phyloP scores from a whole-genome alignment of 495 filamentous ascomycete genomes.

The Terfezia claveryi region DNA sequence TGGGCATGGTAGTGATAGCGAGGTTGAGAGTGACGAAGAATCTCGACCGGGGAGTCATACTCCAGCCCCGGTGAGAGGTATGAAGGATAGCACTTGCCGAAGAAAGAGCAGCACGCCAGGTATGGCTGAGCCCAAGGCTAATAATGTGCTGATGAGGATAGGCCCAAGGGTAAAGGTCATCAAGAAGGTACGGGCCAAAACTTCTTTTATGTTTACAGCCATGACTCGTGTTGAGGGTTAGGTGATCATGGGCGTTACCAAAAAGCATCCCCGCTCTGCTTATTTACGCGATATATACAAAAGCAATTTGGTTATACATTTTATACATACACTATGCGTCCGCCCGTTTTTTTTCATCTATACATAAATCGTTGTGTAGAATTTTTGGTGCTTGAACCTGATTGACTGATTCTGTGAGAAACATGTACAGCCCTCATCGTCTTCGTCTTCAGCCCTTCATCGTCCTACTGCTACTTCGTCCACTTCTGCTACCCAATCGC shows the following conservation, averaged over 20 bases:
- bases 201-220: not conserved
- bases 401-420: not conserved
- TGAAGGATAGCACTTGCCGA: slow-evolving; percentile 7
- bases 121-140: not conserved
- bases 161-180: slow-evolving; percentile 17
- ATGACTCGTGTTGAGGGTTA: not conserved
- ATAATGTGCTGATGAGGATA: not conserved
- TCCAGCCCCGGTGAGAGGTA: not conserved
- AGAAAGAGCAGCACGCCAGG: not conserved
- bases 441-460: not conserved
- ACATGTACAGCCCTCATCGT: not conserved
- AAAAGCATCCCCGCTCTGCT: not conserved
- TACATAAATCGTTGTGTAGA: not conserved
- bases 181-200: slow-evolving; percentile 20
- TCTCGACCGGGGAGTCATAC: not conserved
- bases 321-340: too few species aligned
- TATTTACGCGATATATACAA: not conserved
- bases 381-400: not conserved
- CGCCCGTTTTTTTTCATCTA: not conserved
- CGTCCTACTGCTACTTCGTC: not conserved
- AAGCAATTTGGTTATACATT: too few species aligned
- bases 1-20: not conserved
- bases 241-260: not conserved
- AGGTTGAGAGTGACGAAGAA: not conserved
- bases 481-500: not conserved